Base-by-base conservation (phyloP, 495 filamentous ascomycete species). In the Terfezia claveryi region DNA sequence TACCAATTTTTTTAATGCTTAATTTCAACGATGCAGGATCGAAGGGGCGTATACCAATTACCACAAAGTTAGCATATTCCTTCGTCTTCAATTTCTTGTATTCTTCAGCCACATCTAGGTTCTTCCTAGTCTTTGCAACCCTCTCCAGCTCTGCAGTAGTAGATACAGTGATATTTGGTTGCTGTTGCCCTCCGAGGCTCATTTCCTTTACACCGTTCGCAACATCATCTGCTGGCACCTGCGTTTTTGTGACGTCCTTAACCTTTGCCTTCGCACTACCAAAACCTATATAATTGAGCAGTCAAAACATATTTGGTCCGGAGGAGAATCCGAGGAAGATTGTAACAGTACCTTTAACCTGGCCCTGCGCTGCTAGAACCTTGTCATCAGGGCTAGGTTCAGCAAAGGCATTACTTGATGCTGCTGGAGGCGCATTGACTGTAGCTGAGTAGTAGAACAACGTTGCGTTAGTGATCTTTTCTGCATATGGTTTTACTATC, bases 351-450 rank as follows among this genome's bases (percentile, higher is more conserved):
- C 85, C 81, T 87, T 91, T 91, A 67, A 74, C 70, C 59, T 68
- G 69, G 54, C 73, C 81, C 69, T 95, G 91, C 58, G 91, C 91
- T 66, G 80, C 78, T 44, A 81, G 70, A 56, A 96, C 82, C 58
- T 89, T 71, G 69, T 95, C 92, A 69, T 98, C 91, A 61, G 91
- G 91, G 67, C 89, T 95, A 54, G 91, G 91, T 58, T 76, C 83
- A 77, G 81, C 72, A 72, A 96, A 98, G 54, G 80, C 41, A 6
- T 20, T 20, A 46, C 41, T 20, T 32, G 27, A 32, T 32, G 7
- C 27, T 32, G 27, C 27, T 32, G 27, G 27, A 32, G 27, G 27
- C 17, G 41, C 41, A 14, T 14, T 14, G 12, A 46, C 17, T 14
- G 41, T 46, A 46, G 41, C 41, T 46, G 41, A 14, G 17, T 46